These are phyloP conservation scores for Coemansia sp. DNA, from an alignment of 192 early-diverging fungal species.

Conservation along the genomic window DNA sequence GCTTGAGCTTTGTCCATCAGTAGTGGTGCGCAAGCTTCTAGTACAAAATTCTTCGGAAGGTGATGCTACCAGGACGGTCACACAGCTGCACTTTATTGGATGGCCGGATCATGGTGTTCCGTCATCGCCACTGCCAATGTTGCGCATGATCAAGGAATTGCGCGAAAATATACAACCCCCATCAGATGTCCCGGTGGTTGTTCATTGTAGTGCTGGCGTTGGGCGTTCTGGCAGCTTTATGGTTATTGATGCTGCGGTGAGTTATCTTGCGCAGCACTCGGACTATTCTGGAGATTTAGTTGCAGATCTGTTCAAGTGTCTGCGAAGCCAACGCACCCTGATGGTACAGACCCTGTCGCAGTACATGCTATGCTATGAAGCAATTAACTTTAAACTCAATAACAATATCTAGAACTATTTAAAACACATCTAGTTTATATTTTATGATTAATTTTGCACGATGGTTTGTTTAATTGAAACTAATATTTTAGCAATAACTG, in stretches of 20 bases:
- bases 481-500: too few relatives aligned
- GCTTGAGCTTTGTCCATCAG: slow-evolving; percentile 52
- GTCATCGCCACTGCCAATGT: slow-evolving; percentile 53
- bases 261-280: slow-evolving; percentile 18
- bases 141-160: slow-evolving; percentile 36
- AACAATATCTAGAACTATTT: not conserved
- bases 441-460: not conserved
- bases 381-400: slow-evolving; percentile 35
- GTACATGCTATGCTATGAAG: slow-evolving; percentile 79
- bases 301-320: slow-evolving; percentile 54
- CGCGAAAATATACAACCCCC: slow-evolving; percentile 4
- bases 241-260: slow-evolving; percentile 37
- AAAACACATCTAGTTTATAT: not conserved
- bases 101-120: slow-evolving; percentile 87
- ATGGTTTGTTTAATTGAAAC: too few relatives aligned
- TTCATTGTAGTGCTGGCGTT: slow-evolving; percentile 56
- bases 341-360: slow-evolving; percentile 83
- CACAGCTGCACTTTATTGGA: slow-evolving; percentile 69
- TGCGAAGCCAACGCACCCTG: slow-evolving; percentile 71
- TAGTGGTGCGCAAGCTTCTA: slow-evolving; percentile 35
- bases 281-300: slow-evolving; percentile 63
- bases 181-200: slow-evolving; percentile 33
- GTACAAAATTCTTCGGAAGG: slow-evolving; percentile 26
- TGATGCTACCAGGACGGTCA: slow-evolving; percentile 48
- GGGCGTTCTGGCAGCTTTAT: slow-evolving; percentile 53